phyloP scores from a whole-genome alignment of 148 eudicot genomes.

The Persicaria maculosa region DNA sequence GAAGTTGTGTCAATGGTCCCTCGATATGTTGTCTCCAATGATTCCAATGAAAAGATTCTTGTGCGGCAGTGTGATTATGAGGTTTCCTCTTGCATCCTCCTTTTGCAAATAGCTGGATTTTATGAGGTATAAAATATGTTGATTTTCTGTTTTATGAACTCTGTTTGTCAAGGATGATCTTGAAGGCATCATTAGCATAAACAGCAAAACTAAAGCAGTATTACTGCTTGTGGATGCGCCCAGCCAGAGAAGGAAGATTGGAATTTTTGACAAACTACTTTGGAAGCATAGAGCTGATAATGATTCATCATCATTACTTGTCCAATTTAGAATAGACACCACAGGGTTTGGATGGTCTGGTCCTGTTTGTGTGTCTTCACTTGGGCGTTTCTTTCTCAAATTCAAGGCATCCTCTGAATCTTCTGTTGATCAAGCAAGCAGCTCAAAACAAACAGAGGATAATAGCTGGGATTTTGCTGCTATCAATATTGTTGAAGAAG shows the following conservation, averaged over 20 bases:
- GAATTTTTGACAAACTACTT: constrained; percentile 55
- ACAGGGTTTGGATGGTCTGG: constrained; percentile 79
- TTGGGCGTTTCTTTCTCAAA: constrained; percentile 84
- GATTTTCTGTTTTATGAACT: not conserved
- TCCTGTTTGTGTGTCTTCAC: constrained; percentile 90
- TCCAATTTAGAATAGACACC: constrained; percentile 60
- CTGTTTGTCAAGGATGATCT: constrained; percentile 47
- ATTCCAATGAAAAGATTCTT: constrained; percentile 54
- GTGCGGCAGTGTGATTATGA: constrained; percentile 71
- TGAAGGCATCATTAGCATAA: constrained; percentile 43
- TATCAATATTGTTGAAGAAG: constrained; percentile 82
- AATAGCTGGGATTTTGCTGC: constrained; percentile 50
- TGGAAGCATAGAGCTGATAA: constrained; percentile 61
- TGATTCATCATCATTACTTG: constrained; percentile 51
- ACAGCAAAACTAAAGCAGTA: constrained; percentile 58
- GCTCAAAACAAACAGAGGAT: constrained; percentile 16
- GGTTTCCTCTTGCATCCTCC: constrained; percentile 34
- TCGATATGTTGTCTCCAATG: constrained; percentile 64
- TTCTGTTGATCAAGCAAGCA: constrained; percentile 30
- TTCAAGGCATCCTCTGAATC: constrained; percentile 42
- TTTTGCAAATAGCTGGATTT: constrained; percentile 10
- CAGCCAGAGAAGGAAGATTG: constrained; percentile 34
- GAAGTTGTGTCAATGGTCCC: constrained; percentile 63
- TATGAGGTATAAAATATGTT: not conserved
- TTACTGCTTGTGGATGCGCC: constrained; percentile 44